Evolutionary conservation across 2,329 filamentous ascomycete species (phyloP).

Genomic region (Mariannaea sp.): DNA sequence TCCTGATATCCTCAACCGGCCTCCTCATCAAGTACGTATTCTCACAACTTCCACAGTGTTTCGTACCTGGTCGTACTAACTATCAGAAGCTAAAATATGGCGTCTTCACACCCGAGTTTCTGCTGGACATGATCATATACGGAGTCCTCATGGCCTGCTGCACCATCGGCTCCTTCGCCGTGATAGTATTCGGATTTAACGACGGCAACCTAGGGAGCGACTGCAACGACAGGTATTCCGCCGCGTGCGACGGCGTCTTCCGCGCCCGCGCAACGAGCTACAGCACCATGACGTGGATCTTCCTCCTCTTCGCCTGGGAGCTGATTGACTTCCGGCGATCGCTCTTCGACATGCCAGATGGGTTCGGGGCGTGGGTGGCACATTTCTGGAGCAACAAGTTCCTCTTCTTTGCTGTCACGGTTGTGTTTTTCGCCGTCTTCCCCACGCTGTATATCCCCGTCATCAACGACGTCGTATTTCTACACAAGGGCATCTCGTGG

Average conservation of each 20-base stretch:
- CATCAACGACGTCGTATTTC: slow-evolving; percentile 69
- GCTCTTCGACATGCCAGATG: slow-evolving; percentile 64
- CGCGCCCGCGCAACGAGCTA: slow-evolving; percentile 69
- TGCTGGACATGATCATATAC: slow-evolving; percentile 67
- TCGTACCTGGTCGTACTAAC: no score
- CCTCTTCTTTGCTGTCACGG: slow-evolving; percentile 53
- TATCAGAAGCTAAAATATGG: slow-evolving; percentile 53
- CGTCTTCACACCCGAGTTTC: slow-evolving; percentile 67
- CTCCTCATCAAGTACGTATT: slow-evolving; percentile 49
- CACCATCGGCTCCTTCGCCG: slow-evolving; percentile 60
- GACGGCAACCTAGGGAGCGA: slow-evolving; percentile 59
- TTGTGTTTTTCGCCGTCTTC: slow-evolving; percentile 62
- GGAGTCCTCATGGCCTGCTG: slow-evolving; percentile 67
- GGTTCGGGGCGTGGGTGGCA: slow-evolving; percentile 57
- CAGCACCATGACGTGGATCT: slow-evolving; percentile 70
- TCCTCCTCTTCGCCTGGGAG: slow-evolving; percentile 73
- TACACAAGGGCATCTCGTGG: slow-evolving; percentile 68
- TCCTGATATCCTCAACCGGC: slow-evolving; percentile 67
- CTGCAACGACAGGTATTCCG: slow-evolving; percentile 60
- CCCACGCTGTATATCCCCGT: slow-evolving; percentile 70
- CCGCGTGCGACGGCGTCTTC: slow-evolving; percentile 62
- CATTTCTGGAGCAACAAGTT: slow-evolving; percentile 62
- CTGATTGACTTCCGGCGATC: slow-evolving; percentile 68
- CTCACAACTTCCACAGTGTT: not conserved
- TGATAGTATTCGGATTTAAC: slow-evolving; percentile 54